Base-by-base conservation (phyloP, 2,329 filamentous ascomycete species). In the Curvularia sp. region DNA sequence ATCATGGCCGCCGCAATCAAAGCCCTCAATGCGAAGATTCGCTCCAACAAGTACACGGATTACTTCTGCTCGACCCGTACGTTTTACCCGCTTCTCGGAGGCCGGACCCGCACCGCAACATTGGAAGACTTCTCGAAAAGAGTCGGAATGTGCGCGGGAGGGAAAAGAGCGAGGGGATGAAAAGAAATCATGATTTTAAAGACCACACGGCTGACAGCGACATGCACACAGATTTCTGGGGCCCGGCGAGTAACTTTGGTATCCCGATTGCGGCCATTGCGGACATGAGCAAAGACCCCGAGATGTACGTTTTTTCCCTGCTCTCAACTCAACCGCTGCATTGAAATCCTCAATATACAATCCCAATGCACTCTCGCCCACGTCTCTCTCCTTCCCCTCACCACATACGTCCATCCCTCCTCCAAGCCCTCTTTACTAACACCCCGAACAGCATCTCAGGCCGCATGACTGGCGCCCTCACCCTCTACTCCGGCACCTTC, bases 401-500 rank as follows among this genome's bases (percentile, higher is more conserved):
- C 31, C 15, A 9, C 15, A 20, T 35, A 35, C n/a, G 26, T 46
- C 42, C 35, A 24, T 35, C 18, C 44, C 50, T 35, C 46, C n/a
- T 47, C 24, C 20, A 13, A 35, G n/a, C 33, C 15, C 35, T 38
- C 13, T 24, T 43, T 26, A 31, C 24, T 26, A 9, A 38, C 26
- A 24, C 35, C n/a, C 44, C 7, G 35, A 47, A 51, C 60, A 89
- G 86, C 69, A 88, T 89, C 75, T 89, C 86, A 63, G 87, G 86
- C 62, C 79, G 80, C 64, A 88, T 89, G 85, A 89, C 87, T 56
- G 79, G 77, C 68, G 85, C 86, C 46, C 81, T 89, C 28, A 79
- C 82, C 65, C 73, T 86, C 74, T 89, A 89, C 81, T 85, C 84
- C 24, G 85, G 75, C 47, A 86, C 85, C 58, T 89, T 89, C 79